Conservation (phyloP, 2,329 filamentous ascomycete species). For the Botrytis aclada region DNA sequence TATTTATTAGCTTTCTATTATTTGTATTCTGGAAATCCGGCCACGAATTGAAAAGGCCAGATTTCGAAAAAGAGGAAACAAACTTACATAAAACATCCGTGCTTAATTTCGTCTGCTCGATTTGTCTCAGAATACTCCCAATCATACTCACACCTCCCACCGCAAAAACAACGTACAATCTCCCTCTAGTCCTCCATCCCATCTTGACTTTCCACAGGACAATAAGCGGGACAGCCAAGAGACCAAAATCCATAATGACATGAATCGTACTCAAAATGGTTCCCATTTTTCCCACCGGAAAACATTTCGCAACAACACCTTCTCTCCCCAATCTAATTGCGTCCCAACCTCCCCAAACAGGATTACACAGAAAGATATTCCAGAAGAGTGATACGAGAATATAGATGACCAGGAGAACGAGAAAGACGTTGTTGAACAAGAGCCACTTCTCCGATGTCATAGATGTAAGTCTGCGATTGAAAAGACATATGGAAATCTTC, state of each 20-base stretch:
- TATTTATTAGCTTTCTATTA: not conserved
- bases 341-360: conserved; percentile 17
- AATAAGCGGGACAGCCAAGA: conserved; percentile 39
- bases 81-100: conserved; percentile 13
- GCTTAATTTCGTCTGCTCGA: conserved; percentile 23
- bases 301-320: not conserved
- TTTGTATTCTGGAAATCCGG: not conserved
- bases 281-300: conserved; percentile 23
- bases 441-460: conserved; percentile 35
- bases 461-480: conserved; percentile 40
- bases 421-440: conserved; percentile 36
- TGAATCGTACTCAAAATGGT: conserved; percentile 37
- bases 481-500: conserved; percentile 41
- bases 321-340: conserved; percentile 5
- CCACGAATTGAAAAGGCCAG: not conserved
- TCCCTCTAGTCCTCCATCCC: conserved; percentile 34
- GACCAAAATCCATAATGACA: conserved; percentile 38
- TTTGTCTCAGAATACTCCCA: conserved; percentile 36
- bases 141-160: conserved; percentile 37
- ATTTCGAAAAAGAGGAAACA: not conserved
- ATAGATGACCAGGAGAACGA: not conserved
- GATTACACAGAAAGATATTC: conserved; percentile 1
- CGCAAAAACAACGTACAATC: conserved; percentile 38
- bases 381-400: conserved; percentile 11
- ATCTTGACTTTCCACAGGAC: conserved; percentile 40